These are phyloP conservation scores for Wolfiporia cocos DNA, from an alignment of 1,284 basidiomycete species.

Conservation along the genomic window DNA sequence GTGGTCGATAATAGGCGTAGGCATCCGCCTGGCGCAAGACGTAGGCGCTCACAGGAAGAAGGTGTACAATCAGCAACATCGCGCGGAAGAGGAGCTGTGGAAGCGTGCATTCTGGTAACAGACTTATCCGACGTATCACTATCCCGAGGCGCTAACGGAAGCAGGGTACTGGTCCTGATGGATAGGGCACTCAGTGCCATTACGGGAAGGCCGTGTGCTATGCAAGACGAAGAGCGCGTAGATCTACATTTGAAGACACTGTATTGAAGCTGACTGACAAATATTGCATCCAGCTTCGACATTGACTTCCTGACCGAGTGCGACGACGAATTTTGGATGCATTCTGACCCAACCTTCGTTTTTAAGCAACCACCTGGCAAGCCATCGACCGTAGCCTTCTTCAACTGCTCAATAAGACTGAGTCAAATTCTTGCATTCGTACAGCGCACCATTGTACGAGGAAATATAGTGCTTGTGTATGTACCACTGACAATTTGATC, in stretches of 20 bases:
- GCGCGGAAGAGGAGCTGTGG: constrained; percentile 41
- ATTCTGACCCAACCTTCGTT: constrained; percentile 33
- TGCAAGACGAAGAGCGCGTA: constrained; percentile 83
- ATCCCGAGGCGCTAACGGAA: not conserved
- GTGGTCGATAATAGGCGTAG: constrained; percentile 49
- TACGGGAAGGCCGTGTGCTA: constrained; percentile 75
- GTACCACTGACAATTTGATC: too few relatives aligned
- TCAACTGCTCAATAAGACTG: constrained; percentile 47
- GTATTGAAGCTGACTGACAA: not conserved
- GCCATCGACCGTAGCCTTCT: constrained; percentile 40
- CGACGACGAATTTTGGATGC: constrained; percentile 62
- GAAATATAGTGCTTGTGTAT: not conserved
- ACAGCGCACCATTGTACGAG: constrained; percentile 45
- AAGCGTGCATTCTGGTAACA: constrained; percentile 77
- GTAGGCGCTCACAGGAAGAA: constrained; percentile 37
- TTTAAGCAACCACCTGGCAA: constrained; percentile 42
- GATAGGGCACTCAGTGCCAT: constrained; percentile 64
- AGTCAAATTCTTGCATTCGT: constrained; percentile 51
- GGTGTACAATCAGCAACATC: constrained; percentile 23
- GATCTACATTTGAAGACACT: not conserved
- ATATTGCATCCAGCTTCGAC: constrained; percentile 46
- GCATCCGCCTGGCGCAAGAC: constrained; percentile 43
- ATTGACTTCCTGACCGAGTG: constrained; percentile 53
- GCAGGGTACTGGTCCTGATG: constrained; percentile 55
- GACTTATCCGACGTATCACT: not conserved